Evolutionary conservation across 2,329 filamentous ascomycete genomes (phyloP).

Genomic region (Monosporascus ibericus): DNA sequence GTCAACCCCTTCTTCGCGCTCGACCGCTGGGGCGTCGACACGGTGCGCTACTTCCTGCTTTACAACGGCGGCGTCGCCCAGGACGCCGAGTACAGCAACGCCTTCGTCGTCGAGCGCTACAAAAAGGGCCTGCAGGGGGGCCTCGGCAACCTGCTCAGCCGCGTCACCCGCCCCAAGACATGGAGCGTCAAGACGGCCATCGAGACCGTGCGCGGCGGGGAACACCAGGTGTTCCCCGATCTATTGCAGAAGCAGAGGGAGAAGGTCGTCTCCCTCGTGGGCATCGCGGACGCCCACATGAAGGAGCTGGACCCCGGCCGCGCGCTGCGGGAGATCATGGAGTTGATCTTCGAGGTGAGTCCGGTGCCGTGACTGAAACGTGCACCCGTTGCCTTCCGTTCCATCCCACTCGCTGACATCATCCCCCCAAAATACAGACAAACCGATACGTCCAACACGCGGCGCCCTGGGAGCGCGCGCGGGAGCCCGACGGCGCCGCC

Average conservation of each 20-base stretch:
- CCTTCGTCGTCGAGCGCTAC: conserved; percentile 67
- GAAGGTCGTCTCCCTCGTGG: conserved; percentile 33
- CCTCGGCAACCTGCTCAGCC: conserved; percentile 72
- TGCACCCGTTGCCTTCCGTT: background rate
- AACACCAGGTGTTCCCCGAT: conserved; percentile 12
- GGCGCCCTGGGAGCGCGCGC: conserved; percentile 60
- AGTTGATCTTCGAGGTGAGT: conserved; percentile 52
- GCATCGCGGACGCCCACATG: conserved; percentile 50
- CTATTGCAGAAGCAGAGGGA: conserved; percentile 30
- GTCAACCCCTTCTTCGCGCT: conserved; percentile 92
- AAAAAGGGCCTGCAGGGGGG: conserved; percentile 71
- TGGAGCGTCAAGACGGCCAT: conserved; percentile 65
- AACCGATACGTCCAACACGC: conserved; percentile 61
- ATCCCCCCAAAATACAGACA: conserved; percentile 35
- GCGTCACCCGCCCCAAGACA: conserved; percentile 60
- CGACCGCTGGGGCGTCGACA: conserved; percentile 80
- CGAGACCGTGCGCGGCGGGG: conserved; percentile 13
- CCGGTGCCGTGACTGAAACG: background rate
- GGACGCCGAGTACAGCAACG: conserved; percentile 83
- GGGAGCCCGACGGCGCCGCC: conserved; percentile 27
- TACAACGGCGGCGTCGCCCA: conserved; percentile 69
- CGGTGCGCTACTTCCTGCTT: conserved; percentile 83
- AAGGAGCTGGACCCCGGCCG: conserved; percentile 54
- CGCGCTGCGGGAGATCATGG: conserved; percentile 61
- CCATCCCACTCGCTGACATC: background rate